Evolutionary conservation across 2,329 filamentous ascomycete genomes (phyloP).

Genomic region (Colletotrichum melonis): DNA sequence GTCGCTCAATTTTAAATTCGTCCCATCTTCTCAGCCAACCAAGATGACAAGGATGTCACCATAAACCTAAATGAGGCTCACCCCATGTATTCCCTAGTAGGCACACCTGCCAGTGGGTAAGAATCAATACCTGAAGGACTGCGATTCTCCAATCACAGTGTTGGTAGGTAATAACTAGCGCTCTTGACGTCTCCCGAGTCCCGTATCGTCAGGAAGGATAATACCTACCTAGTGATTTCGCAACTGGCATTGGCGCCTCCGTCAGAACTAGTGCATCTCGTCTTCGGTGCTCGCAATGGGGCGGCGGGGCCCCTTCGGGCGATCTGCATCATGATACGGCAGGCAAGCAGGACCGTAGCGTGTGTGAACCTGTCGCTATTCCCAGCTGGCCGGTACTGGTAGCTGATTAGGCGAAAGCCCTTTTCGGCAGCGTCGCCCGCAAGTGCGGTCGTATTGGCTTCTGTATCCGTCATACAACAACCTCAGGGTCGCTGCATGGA

Average conservation of each 20-base stretch:
- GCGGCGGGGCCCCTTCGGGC: neutral
- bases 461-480: constrained; percentile 1
- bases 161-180: neutral
- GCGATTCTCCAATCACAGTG: neutral
- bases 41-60: constrained; percentile 18
- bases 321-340: constrained; percentile 26
- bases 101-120: constrained; percentile 3
- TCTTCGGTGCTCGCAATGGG: neutral
- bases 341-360: constrained; percentile 10
- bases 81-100: constrained; percentile 10
- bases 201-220: neutral
- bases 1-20: constrained; percentile 33
- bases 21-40: constrained; percentile 35
- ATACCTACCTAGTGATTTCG: neutral
- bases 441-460: neutral
- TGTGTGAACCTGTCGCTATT: constrained; percentile 19
- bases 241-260: neutral
- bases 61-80: constrained; percentile 11
- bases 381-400: constrained; percentile 31
- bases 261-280: neutral
- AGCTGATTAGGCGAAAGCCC: constrained; percentile 16
- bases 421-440: constrained; percentile 26
- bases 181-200: neutral
- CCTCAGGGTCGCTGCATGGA: neutral
- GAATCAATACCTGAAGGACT: neutral